Evolutionary conservation across 306 rosid species (phyloP), one percentile per base, ranked within the genome.

Genomic region (Dalbergia oliveri): DNA sequence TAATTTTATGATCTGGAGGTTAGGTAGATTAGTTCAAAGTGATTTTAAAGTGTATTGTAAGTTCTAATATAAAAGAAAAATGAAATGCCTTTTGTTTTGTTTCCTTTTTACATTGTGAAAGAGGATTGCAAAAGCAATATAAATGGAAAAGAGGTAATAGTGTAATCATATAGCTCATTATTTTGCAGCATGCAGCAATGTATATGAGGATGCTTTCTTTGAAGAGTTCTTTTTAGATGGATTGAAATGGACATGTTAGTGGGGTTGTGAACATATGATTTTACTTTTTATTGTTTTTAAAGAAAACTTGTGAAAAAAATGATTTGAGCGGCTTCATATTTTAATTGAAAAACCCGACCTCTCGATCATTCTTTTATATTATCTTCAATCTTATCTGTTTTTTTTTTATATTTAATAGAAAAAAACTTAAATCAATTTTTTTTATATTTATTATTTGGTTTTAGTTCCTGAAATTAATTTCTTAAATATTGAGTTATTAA

Each of bases 141-240:
- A 63, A 63, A 69, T 69, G 78, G 56, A 66, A 59, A 72, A 79
- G 37, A 57, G 33, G 80, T 43, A 35, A 67, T 43, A 6, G 44
- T 35, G 45, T 77, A 67, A 64, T 73, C 16, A 0, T 33, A 56
- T 77, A 75, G 83, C 72, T 83, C 80, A 61, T 83, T 11, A 47
- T 72, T 72, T 66, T 49, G 31, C 31, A 44, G 72, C 44, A 51
- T 78, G 83, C 72, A 78, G 49, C 78, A 62, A 18, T 64, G 49
- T 72, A 77, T 60, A 51, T 21, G 37, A 68, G 45, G 44, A 26
- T 41, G 41, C 1, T 18, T 33, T 39, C 64, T 77, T n/a, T 34
- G 5, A 21, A 21, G 16, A 76, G 14, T 43, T 73, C 35, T 45
- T 57, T 35, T 68, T 39, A 49, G 31, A 50, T 67, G n/a, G 3